Evolutionary conservation across 2,329 filamentous ascomycete species (phyloP), one percentile per base, ranked within the genome.

Genomic region (Chaetomiaceae sp.): DNA sequence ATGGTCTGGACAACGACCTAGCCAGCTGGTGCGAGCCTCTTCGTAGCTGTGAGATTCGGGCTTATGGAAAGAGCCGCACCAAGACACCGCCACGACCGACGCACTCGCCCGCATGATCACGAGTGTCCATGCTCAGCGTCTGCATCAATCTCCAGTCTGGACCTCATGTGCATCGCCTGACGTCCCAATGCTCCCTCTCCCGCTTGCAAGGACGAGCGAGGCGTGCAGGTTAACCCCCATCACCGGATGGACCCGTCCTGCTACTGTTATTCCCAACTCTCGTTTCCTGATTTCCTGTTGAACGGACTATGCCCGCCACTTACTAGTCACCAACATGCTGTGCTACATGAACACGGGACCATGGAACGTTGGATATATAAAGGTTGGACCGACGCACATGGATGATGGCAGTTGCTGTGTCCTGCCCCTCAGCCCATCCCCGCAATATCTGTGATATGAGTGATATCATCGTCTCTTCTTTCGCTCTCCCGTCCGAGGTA

Each of bases 401-500:
- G 19, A 29, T 42, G 34, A 29, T 22, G 17, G 20, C 22, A 18
- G 17, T 29, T 34, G 22, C 38, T 27, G n/a, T 24, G 32, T 26
- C 20, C 38, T 37, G 6, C 17, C 12, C 7, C 22, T 15, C 26
- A 35, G 36, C 34, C 34, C 41, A 34, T 40, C 36, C 6, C 14
- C 36, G n/a, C n/a, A 10, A 38, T 22, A 41, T 32, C 20, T 17
- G 20, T 41, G 47, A 24, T 36, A 40, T n/a, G n/a, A n/a, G 43
- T 47, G 49, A 49, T 38, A 50, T 42, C 44, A 45, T 45, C 29
- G n/a, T 26, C 30, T 18, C 27, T 27, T 10, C 22, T 32, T n/a
- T n/a, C 15, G 7, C 12, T 32, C 29, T 14, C 14, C 29, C n/a
- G 3, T n/a, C 7, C 29, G 7, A 14, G 19, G n/a, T 14, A 35